phyloP scores from a whole-genome alignment of 169 alveolate genomes.

The Plasmodium gallinaceum region DNA sequence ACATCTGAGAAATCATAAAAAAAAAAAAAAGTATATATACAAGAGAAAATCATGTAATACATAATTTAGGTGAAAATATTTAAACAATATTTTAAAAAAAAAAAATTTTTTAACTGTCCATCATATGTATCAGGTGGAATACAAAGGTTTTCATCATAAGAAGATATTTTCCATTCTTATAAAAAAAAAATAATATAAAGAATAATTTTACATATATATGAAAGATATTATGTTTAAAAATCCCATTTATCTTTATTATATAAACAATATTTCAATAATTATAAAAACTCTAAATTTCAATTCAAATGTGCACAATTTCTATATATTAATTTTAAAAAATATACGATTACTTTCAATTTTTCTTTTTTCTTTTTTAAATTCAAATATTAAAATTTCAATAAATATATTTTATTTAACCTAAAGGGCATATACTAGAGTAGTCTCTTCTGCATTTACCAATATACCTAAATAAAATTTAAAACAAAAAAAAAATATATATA shows the following conservation, averaged over 20 bases:
- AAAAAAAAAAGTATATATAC: conserved; percentile 36
- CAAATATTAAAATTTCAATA: background rate
- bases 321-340: background rate
- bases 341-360: background rate
- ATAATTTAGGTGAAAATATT: conserved; percentile 28
- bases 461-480: conserved; percentile 41
- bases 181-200: background rate
- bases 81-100: background rate
- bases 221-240: background rate
- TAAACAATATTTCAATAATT: background rate
- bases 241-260: background rate
- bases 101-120: conserved; percentile 56
- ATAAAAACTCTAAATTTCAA: no score
- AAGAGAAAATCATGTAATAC: no score
- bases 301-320: no score
- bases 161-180: conserved; percentile 52
- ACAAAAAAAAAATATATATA: background rate
- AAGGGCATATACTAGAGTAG: conserved; percentile 57
- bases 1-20: conserved; percentile 55
- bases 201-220: background rate
- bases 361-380: background rate
- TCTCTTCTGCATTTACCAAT: conserved; percentile 72
- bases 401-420: conserved; percentile 28
- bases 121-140: conserved; percentile 73
- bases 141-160: conserved; percentile 58